A percentile compares a stretch with the other conserved stretches of the same genome.
phyloP scores from a whole-genome alignment of 2,329 filamentous ascomycete genomes.

The Paecilomyces sp. region DNA sequence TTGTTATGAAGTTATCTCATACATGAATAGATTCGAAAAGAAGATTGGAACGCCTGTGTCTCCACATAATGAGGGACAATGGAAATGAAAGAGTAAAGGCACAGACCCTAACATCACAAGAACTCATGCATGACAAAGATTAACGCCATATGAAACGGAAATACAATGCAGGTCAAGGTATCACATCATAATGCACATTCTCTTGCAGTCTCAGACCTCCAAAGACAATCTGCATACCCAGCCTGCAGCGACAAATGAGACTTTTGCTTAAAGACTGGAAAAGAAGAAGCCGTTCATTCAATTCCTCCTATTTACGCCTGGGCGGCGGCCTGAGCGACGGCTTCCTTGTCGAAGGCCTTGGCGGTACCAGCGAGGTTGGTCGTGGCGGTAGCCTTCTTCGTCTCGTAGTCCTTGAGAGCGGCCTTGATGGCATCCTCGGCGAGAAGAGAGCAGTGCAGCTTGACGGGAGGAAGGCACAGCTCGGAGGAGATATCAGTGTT shows the following conservation, averaged over 20 bases:
- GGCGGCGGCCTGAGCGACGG: slow-evolving; percentile 2
- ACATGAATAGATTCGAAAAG: neutral
- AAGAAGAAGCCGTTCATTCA: neutral
- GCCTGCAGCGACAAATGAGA: neutral
- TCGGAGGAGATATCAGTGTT: slow-evolving; percentile 99
- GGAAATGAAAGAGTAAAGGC: neutral
- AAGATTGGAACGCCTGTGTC: neutral
- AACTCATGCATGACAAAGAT: too few species aligned
- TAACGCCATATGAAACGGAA: neutral
- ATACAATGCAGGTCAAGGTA: neutral
- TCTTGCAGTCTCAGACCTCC: neutral
- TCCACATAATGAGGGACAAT: neutral
- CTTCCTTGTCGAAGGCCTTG: slow-evolving; percentile 2
- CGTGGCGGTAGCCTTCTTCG: slow-evolving; percentile 70
- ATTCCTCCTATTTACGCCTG: neutral
- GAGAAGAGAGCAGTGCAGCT: slow-evolving; percentile 87
- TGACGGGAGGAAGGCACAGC: slow-evolving; percentile 79
- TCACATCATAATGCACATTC: neutral
- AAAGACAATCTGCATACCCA: neutral
- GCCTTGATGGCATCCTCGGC: slow-evolving; percentile 91
- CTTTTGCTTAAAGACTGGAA: neutral
- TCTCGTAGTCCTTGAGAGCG: slow-evolving; percentile 84
- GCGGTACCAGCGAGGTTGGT: slow-evolving; percentile 70
- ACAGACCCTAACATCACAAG: neutral
- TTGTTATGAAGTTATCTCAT: neutral